phyloP scores from a whole-genome alignment of 345 rosid genomes.

The Euphorbia tirucalli region DNA sequence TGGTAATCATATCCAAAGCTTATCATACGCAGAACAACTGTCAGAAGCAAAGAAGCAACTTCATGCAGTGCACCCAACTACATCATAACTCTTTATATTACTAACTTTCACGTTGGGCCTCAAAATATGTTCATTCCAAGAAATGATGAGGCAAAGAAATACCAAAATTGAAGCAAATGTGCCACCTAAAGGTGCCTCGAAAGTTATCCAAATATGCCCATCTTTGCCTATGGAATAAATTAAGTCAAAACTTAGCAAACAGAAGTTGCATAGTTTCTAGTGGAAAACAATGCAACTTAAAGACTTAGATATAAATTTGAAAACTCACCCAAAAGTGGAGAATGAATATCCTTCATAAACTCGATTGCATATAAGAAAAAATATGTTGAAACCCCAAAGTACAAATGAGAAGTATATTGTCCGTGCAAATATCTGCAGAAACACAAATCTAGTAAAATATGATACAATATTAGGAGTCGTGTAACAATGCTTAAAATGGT shows the following conservation, averaged over 20 bases:
- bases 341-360: conserved; percentile 85
- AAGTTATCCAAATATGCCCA: conserved; percentile 73
- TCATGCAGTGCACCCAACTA: not conserved
- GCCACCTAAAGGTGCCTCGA: conserved; percentile 94
- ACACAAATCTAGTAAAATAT: conserved; percentile 33
- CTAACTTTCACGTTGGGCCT: not conserved
- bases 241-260: conserved; percentile 6
- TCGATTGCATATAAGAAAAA: conserved; percentile 77
- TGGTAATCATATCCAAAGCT: conserved; percentile 91
- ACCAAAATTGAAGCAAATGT: conserved; percentile 96
- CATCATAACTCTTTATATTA: not conserved
- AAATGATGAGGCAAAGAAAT: conserved; percentile 17
- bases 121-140: not conserved
- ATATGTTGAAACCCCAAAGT: conserved; percentile 73
- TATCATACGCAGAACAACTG: conserved; percentile 87
- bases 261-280: conserved; percentile 8
- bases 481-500: not conserved
- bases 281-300: conserved; percentile 3
- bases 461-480: conserved; percentile 13
- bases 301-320: not conserved
- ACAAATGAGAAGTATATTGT: conserved; percentile 51
- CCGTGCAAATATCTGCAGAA: conserved; percentile 57
- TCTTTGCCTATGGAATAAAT: conserved; percentile 42
- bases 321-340: conserved; percentile 75
- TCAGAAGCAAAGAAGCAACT: conserved; percentile 8